Evolutionary conservation across 257 asterid genomes (phyloP).

Genomic region (Rehmannia glutinosa): DNA sequence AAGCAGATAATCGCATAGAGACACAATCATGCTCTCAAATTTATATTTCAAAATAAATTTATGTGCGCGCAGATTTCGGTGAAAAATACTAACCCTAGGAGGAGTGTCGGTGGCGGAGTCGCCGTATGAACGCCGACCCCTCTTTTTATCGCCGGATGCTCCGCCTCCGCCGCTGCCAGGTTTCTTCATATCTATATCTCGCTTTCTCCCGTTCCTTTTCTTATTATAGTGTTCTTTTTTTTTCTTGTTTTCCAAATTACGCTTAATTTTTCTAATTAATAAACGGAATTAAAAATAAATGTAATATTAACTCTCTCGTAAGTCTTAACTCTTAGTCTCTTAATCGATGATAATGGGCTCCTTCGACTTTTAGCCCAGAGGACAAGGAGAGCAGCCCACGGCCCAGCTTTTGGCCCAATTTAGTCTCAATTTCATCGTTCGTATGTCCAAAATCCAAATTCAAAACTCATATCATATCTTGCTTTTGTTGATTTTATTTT

Average conservation of each 20-base stretch:
- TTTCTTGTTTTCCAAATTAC: background rate
- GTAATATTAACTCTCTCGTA: background rate
- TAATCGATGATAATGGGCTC: background rate
- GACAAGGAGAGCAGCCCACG: too few species aligned
- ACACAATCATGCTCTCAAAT: background rate
- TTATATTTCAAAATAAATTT: background rate
- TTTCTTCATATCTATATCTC: slow-evolving; percentile 40
- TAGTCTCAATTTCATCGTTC: too few species aligned
- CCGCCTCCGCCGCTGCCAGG: slow-evolving; percentile 34
- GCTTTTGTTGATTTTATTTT: too few species aligned
- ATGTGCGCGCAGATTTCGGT: background rate
- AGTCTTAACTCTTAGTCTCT: too few species aligned
- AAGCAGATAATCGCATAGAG: background rate
- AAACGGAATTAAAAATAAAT: background rate
- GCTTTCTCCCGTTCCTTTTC: background rate
- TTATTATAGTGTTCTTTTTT: background rate
- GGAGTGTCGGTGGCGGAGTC: slow-evolving; percentile 52
- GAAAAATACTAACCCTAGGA: slow-evolving; percentile 51
- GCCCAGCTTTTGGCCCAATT: too few species aligned
- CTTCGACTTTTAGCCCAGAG: background rate
- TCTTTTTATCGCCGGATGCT: slow-evolving; percentile 61
- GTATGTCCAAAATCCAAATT: too few species aligned
- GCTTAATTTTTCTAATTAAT: background rate
- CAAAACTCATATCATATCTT: too few species aligned
- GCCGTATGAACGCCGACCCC: slow-evolving; percentile 53